Conservation (phyloP, 352 stramenopile species). For the Globisporangium orthogonon region DNA sequence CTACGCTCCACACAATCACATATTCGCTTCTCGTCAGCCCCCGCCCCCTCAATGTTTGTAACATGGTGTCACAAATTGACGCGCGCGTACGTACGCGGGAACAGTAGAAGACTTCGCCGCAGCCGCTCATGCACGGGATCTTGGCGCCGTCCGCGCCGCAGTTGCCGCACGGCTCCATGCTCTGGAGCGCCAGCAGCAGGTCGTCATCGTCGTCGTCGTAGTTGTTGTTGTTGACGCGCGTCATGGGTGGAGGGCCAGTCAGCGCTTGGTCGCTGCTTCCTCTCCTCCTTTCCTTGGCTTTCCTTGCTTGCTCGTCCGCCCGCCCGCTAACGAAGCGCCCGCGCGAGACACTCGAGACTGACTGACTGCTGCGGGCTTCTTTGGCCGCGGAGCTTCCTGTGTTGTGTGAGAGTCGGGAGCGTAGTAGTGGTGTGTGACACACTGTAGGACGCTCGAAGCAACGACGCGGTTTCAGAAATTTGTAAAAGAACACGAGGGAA, state of each 20-base stretch:
- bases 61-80: background rate
- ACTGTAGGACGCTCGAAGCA: too few species aligned
- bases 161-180: slow-evolving; percentile 83
- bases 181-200: slow-evolving; percentile 79
- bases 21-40: background rate
- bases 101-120: slow-evolving; percentile 84
- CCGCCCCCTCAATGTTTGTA: background rate
- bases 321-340: too few species aligned
- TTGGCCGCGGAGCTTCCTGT: too few species aligned
- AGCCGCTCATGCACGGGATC: slow-evolving; percentile 85
- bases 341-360: too few species aligned
- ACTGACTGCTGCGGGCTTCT: too few species aligned
- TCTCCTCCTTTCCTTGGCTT: too few species aligned
- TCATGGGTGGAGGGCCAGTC: background rate
- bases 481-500: too few species aligned
- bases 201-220: slow-evolving; percentile 86
- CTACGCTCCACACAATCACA: slow-evolving; percentile 15
- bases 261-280: too few species aligned
- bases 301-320: too few species aligned
- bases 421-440: too few species aligned
- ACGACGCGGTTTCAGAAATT: too few species aligned
- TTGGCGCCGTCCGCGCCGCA: slow-evolving; percentile 75
- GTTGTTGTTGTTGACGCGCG: slow-evolving; percentile 61
- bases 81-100: slow-evolving; percentile 49
- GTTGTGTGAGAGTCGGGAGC: too few species aligned